These are phyloP conservation scores for Orbilia brochopaga DNA, from an alignment of 2,329 filamentous ascomycete species.

Conservation along the genomic window DNA sequence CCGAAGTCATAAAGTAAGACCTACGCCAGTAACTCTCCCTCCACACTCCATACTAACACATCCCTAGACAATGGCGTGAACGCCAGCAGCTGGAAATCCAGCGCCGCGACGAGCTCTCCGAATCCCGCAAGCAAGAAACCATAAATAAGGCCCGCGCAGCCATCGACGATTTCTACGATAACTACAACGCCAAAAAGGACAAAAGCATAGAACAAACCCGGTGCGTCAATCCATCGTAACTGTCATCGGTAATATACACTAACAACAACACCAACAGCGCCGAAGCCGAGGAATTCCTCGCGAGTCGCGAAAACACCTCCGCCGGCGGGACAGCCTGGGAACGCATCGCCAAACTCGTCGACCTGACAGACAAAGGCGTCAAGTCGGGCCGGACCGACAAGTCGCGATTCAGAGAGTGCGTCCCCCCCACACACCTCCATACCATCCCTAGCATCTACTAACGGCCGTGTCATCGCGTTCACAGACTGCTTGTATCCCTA, in stretches of 20 bases:
- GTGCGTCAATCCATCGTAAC: constrained; percentile 28
- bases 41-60: neutral
- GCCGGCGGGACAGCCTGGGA: constrained; percentile 98
- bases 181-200: constrained; percentile 98
- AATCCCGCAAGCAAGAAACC: constrained; percentile 80
- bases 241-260: neutral
- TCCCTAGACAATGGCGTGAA: constrained; percentile 78
- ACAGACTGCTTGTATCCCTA: constrained; percentile 73
- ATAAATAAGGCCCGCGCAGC: constrained; percentile 88
- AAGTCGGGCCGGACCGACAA: constrained; percentile 89
- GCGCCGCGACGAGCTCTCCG: constrained; percentile 83
- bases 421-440: neutral
- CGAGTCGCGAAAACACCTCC: constrained; percentile 86
- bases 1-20: constrained; percentile 82
- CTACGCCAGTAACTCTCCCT: constrained; percentile 34
- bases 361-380: constrained; percentile 89
- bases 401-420: constrained; percentile 84
- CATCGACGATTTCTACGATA: constrained; percentile 99
- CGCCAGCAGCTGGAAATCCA: constrained; percentile 80
- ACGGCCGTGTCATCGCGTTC: neutral
- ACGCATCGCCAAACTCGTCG: constrained; percentile 95
- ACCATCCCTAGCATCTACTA: neutral
- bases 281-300: constrained; percentile 92
- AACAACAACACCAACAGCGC: constrained; percentile 60
- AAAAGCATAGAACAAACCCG: constrained; percentile 85